These are phyloP conservation scores for Choiromyces venosus DNA, from an alignment of 495 filamentous ascomycete genomes.

Conservation along the genomic window DNA sequence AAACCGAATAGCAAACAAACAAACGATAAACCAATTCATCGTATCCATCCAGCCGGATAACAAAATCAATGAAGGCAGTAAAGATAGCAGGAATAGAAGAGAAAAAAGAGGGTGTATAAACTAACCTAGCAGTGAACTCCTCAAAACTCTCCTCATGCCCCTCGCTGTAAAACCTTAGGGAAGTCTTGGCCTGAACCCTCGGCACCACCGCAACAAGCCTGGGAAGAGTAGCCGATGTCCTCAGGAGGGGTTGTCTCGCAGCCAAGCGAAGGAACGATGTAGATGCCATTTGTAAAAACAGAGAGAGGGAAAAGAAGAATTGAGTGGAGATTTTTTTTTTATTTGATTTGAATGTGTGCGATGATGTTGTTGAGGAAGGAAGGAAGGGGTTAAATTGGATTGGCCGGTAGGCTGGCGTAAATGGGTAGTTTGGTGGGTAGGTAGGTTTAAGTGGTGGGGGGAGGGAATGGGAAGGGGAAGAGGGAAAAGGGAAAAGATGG, in stretches of 20 bases:
- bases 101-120: conserved; percentile 4
- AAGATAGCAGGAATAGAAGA: not conserved
- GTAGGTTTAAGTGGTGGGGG: not conserved
- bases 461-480: not conserved
- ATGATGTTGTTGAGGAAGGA: conserved; percentile 40
- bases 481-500: not conserved
- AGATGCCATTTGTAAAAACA: conserved; percentile 31
- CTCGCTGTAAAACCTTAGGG: conserved; percentile 46
- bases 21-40: not conserved
- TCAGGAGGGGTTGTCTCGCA: conserved; percentile 35
- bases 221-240: conserved; percentile 34
- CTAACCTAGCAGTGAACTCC: conserved; percentile 97
- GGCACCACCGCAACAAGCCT: conserved; percentile 25
- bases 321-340: conserved; percentile 39
- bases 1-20: not conserved
- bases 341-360: conserved; percentile 42
- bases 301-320: conserved; percentile 5
- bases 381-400: not conserved
- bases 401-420: not conserved
- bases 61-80: not conserved
- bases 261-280: conserved; percentile 32
- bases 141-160: conserved; percentile 90
- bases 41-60: not conserved
- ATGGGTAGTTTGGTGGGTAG: not conserved
- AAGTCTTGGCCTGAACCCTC: conserved; percentile 20